Evolutionary conservation across 108 stramenopile species (phyloP).

Genomic region (Thalassiosira profunda): DNA sequence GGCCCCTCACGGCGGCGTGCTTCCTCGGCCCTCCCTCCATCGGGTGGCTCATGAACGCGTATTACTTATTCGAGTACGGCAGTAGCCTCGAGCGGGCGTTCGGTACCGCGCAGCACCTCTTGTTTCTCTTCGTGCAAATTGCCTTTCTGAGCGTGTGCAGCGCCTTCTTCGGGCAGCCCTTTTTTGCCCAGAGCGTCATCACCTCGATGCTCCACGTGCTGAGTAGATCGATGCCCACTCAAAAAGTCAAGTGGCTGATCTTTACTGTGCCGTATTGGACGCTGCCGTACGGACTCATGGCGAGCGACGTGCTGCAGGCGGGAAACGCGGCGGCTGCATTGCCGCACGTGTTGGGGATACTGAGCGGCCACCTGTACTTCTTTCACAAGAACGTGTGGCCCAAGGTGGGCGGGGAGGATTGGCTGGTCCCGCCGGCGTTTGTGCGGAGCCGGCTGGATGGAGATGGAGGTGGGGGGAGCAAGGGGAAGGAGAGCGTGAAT

Average conservation of each 20-base stretch:
- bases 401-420: conserved; percentile 87
- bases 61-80: conserved; percentile 90
- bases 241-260: conserved; percentile 89
- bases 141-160: conserved; percentile 56
- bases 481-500: conserved; percentile 56
- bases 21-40: conserved; percentile 91
- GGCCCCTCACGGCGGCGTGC: conserved; percentile 84
- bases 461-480: conserved; percentile 43
- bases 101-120: conserved; percentile 77
- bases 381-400: conserved; percentile 90
- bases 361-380: conserved; percentile 87
- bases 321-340: conserved; percentile 70
- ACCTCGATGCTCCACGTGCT: conserved; percentile 92
- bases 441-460: conserved; percentile 63
- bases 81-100: conserved; percentile 84
- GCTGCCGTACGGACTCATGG: conserved; percentile 88
- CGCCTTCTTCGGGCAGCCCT: conserved; percentile 77
- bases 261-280: conserved; percentile 91
- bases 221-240: conserved; percentile 81
- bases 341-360: conserved; percentile 89
- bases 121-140: conserved; percentile 80
- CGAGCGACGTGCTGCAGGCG: conserved; percentile 84
- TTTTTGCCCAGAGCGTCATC: conserved; percentile 81
- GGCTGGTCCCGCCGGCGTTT: conserved; percentile 82
- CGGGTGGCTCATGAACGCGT: conserved; percentile 85